phyloP scores from a whole-genome alignment of 2,329 filamentous ascomycete species.

The Beauveria brongniartii region DNA sequence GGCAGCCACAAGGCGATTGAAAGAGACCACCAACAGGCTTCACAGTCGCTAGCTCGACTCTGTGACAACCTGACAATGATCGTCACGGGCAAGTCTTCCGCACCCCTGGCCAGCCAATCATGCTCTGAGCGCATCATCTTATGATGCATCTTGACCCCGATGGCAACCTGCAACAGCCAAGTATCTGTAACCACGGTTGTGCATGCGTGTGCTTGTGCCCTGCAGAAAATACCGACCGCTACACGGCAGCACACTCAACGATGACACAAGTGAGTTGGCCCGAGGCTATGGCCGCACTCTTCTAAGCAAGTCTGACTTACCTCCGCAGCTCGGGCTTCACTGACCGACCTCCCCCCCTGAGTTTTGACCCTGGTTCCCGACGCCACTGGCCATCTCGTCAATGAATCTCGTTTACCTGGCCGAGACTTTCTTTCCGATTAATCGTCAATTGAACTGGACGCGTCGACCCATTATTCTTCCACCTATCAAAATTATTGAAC shows the following conservation, averaged over 20 bases:
- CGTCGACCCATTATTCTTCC: conserved; percentile 6
- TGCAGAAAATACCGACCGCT: neutral
- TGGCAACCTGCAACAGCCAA: neutral
- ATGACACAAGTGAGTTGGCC: neutral
- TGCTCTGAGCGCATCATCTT: conserved; percentile 1
- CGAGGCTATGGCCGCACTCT: conserved; percentile 3
- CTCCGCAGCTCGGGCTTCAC: neutral
- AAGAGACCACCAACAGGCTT: neutral
- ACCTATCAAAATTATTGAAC: neutral
- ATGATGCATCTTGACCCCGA: conserved; percentile 4
- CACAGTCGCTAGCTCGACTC: neutral
- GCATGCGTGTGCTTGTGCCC: conserved; percentile 1
- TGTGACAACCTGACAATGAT: neutral
- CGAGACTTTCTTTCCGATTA: neutral
- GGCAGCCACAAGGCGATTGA: neutral
- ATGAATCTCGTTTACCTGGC: neutral
- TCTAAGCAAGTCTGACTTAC: neutral
- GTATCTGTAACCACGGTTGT: neutral
- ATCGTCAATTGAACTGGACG: conserved; percentile 1
- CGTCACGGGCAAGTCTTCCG: neutral
- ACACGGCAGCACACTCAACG: neutral
- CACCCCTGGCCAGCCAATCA: conserved; percentile 3
- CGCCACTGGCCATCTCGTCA: neutral
- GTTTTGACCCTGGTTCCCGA: neutral
- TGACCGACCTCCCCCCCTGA: neutral